phyloP scores from a whole-genome alignment of 768 basidiomycete genomes.

The Lepiota brunneoincarnata region DNA sequence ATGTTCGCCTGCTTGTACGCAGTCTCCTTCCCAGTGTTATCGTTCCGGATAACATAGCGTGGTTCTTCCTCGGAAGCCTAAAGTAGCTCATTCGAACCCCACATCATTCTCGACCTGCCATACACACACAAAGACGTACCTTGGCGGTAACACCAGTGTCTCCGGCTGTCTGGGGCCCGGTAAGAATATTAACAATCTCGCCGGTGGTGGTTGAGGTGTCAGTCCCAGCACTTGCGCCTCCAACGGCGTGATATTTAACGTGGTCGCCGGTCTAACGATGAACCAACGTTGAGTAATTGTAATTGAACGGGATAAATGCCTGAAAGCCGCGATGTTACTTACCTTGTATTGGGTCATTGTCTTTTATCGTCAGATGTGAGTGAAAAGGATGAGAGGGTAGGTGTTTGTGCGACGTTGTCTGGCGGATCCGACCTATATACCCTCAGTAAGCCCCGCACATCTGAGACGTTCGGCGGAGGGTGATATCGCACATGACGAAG shows the following conservation, averaged over 20 bases:
- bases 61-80: conserved; percentile 12
- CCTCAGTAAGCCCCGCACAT: too few relatives aligned
- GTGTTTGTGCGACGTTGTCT: too few relatives aligned
- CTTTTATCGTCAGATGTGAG: too few relatives aligned
- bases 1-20: conserved; percentile 8
- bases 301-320: too few relatives aligned
- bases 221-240: background rate
- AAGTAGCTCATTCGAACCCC: background rate
- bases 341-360: conserved; percentile 6
- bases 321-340: background rate
- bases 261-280: conserved; percentile 10
- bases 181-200: conserved; percentile 12
- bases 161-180: conserved; percentile 11
- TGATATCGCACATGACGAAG: too few relatives aligned
- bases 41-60: conserved; percentile 8
- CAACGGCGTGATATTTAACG: conserved; percentile 13
- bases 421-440: too few relatives aligned
- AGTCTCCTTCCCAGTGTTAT: conserved; percentile 12
- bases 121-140: background rate
- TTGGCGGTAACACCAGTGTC: conserved; percentile 3
- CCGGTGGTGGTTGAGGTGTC: conserved; percentile 11
- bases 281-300: background rate
- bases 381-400: too few relatives aligned
- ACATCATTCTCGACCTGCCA: too few relatives aligned
- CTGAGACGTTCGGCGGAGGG: too few relatives aligned